phyloP scores from a whole-genome alignment of 1,139 yeast species.

The Scheffersomyces parashehatae region DNA sequence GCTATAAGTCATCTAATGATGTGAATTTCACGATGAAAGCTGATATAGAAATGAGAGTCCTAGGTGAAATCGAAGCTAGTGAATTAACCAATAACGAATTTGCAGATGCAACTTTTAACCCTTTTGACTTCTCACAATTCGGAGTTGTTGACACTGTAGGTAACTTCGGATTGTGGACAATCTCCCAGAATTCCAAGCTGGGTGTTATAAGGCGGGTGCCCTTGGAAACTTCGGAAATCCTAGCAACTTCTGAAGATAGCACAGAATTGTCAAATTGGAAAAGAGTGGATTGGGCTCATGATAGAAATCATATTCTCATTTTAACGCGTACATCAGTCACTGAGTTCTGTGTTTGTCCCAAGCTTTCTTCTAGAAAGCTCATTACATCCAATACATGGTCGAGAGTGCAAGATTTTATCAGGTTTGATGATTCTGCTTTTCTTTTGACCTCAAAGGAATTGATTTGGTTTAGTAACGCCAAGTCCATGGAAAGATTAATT shows the following conservation, averaged over 20 bases:
- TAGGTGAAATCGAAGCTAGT: conserved; percentile 22
- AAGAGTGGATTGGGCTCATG: conserved; percentile 47
- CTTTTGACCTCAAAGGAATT: conserved; percentile 64
- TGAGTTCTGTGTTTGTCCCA: conserved; percentile 23
- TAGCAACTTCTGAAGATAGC: conserved; percentile 36
- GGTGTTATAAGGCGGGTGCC: background rate
- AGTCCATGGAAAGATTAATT: conserved; percentile 39
- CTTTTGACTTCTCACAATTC: conserved; percentile 37
- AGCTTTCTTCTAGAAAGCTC: conserved; percentile 26
- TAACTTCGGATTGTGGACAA: conserved; percentile 44
- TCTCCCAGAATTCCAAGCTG: conserved; percentile 9
- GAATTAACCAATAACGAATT: conserved; percentile 33
- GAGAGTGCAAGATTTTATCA: conserved; percentile 44
- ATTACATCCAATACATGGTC: conserved; percentile 63
- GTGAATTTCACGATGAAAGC: conserved; percentile 3
- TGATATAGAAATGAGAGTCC: conserved; percentile 15
- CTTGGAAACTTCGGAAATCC: conserved; percentile 5
- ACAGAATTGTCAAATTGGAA: conserved; percentile 60
- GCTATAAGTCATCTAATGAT: conserved; percentile 9
- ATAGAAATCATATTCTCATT: conserved; percentile 32
- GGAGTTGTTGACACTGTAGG: conserved; percentile 55
- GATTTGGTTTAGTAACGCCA: conserved; percentile 42
- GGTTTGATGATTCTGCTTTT: conserved; percentile 33
- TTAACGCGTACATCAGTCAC: conserved; percentile 48
- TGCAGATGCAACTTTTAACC: conserved; percentile 49